These are phyloP conservation scores for Glycyrrhiza uralensis DNA, from an alignment of 306 rosid genomes.

Conservation along the genomic window DNA sequence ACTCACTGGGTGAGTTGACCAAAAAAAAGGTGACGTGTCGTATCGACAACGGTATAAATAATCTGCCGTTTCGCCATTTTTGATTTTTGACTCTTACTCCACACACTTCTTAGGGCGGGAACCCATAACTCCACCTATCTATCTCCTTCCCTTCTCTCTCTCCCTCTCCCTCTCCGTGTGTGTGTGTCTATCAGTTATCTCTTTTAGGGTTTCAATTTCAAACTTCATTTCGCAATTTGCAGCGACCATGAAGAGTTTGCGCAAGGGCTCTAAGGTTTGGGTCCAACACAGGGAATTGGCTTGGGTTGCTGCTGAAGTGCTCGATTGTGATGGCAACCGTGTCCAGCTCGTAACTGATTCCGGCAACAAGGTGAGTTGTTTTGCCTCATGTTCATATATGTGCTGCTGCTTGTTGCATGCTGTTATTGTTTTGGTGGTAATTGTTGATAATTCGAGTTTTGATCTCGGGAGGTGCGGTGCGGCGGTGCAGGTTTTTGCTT, in stretches of 20 bases:
- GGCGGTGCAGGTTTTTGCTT: slow-evolving; percentile 48
- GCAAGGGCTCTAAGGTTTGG: slow-evolving; percentile 91
- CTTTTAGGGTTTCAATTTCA: slow-evolving; percentile 52
- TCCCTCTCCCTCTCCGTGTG: slow-evolving; percentile 8
- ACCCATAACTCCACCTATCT: slow-evolving; percentile 37
- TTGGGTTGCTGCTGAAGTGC: slow-evolving; percentile 76
- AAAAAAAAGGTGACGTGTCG: slow-evolving; percentile 59
- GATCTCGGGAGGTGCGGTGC: neutral
- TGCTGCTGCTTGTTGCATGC: neutral
- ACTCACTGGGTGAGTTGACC: neutral
- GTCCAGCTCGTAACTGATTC: slow-evolving; percentile 43
- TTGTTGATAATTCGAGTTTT: neutral
- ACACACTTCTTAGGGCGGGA: slow-evolving; percentile 75
- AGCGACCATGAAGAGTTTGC: slow-evolving; percentile 62
- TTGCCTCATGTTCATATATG: neutral
- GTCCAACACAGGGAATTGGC: slow-evolving; percentile 61
- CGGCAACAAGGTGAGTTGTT: slow-evolving; percentile 68
- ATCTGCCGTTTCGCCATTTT: slow-evolving; percentile 36
- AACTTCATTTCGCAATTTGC: neutral
- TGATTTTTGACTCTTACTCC: slow-evolving; percentile 31
- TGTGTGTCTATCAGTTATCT: slow-evolving; percentile 10
- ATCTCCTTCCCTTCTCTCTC: slow-evolving; percentile 20
- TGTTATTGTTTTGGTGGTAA: neutral
- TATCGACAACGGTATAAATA: slow-evolving; percentile 39
- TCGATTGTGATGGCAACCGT: slow-evolving; percentile 45